Evolutionary conservation across 345 rosid genomes (phyloP).

Genomic region (Heritiera fomes): DNA sequence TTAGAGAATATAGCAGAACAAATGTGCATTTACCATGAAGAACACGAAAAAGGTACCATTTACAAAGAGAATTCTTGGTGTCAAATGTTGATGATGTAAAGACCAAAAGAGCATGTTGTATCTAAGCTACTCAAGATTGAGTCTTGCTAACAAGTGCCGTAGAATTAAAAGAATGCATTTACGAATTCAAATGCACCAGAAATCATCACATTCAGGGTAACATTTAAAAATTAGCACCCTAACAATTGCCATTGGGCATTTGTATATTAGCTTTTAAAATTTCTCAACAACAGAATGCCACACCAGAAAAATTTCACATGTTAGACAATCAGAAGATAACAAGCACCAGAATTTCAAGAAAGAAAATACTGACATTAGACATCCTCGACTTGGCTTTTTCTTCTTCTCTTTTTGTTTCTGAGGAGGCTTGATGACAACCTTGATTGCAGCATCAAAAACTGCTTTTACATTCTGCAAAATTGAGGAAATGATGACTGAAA

Average conservation of each 20-base stretch:
- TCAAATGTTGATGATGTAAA: neutral
- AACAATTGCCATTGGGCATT: neutral
- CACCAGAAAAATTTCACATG: slow-evolving; percentile 6
- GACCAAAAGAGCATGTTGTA: neutral
- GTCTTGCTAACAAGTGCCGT: neutral
- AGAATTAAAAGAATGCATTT: neutral
- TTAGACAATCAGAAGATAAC: neutral
- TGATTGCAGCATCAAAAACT: slow-evolving; percentile 94
- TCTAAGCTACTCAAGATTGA: neutral
- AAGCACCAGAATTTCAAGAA: slow-evolving; percentile 12
- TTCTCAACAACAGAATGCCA: slow-evolving; percentile 2
- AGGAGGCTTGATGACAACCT: slow-evolving; percentile 82
- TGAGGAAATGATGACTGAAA: slow-evolving; percentile 7
- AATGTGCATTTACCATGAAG: neutral
- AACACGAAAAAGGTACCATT: neutral
- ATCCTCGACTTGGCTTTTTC: slow-evolving; percentile 62
- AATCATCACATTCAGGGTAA: neutral
- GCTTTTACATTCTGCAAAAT: slow-evolving; percentile 85
- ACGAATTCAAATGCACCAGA: neutral
- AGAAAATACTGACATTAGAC: slow-evolving; percentile 62
- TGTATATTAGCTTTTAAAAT: neutral
- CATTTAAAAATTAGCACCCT: neutral
- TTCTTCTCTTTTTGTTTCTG: slow-evolving; percentile 77
- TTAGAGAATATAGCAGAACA: neutral
- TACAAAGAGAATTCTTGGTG: neutral